phyloP scores from a whole-genome alignment of 805 yeast species.

The Teunomyces funiuensis region DNA sequence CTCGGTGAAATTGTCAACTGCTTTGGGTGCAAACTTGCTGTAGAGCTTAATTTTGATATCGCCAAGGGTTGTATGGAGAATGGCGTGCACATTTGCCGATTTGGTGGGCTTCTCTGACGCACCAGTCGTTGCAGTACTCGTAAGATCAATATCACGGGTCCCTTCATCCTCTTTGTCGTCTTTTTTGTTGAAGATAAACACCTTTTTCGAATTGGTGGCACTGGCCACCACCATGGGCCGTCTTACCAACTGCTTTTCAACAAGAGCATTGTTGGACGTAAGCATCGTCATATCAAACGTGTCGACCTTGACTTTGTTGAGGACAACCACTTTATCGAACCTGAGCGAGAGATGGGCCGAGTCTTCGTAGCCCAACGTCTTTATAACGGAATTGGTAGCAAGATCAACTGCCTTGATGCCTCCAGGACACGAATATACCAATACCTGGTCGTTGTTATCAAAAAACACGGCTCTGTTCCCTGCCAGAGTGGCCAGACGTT shows the following conservation, averaged over 20 bases:
- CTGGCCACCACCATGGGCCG: slow-evolving; percentile 15
- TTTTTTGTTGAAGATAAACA: slow-evolving; percentile 15
- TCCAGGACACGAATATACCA: slow-evolving; percentile 10
- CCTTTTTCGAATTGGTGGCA: slow-evolving; percentile 10
- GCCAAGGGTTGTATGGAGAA: slow-evolving; percentile 40
- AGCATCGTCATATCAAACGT: slow-evolving; percentile 14
- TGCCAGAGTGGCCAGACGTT: not conserved
- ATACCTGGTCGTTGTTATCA: slow-evolving; percentile 10
- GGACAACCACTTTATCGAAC: slow-evolving; percentile 11
- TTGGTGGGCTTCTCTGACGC: not conserved
- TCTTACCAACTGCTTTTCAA: slow-evolving; percentile 14
- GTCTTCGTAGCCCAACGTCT: slow-evolving; percentile 14
- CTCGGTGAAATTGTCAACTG: slow-evolving; percentile 41
- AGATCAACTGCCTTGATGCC: slow-evolving; percentile 15
- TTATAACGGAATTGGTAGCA: slow-evolving; percentile 9
- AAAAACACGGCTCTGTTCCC: slow-evolving; percentile 6
- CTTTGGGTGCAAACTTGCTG: slow-evolving; percentile 37
- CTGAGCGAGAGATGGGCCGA: slow-evolving; percentile 4
- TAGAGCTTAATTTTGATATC: slow-evolving; percentile 39
- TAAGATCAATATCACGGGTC: slow-evolving; percentile 11
- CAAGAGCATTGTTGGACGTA: slow-evolving; percentile 17
- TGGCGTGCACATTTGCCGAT: slow-evolving; percentile 5
- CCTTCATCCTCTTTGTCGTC: not conserved
- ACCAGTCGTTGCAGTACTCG: not conserved
- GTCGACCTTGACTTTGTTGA: slow-evolving; percentile 12